These are phyloP conservation scores for Eustoma russellianum DNA, from an alignment of 257 asterid genomes.

Conservation along the genomic window DNA sequence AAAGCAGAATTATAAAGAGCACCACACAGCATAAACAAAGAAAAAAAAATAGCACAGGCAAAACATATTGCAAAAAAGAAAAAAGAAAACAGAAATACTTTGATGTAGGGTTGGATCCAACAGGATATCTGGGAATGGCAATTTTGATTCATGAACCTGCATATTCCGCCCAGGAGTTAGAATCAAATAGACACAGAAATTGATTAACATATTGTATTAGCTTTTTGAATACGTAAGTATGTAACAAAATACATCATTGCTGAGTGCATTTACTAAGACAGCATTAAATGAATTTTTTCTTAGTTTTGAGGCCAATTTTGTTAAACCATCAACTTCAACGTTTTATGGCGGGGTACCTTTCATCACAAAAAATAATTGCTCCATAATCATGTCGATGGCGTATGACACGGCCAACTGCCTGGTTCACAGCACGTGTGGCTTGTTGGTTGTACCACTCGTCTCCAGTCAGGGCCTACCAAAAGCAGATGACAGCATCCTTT, in stretches of 20 bases:
- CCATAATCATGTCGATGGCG: conserved; percentile 98
- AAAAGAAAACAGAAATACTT: conserved; percentile 30
- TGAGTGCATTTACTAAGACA: no score
- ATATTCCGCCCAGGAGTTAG: background rate
- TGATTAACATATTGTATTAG: no score
- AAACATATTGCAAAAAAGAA: conserved; percentile 27
- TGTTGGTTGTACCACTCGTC: conserved; percentile 98
- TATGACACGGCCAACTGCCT: conserved; percentile 98
- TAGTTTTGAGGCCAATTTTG: no score
- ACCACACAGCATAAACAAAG: conserved; percentile 2
- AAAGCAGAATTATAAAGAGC: conserved; percentile 4
- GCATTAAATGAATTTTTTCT: no score
- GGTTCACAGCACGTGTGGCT: conserved; percentile 95
- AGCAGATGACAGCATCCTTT: conserved; percentile 12
- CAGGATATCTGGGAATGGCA: conserved; percentile 76
- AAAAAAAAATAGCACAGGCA: conserved; percentile 5
- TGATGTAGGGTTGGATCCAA: conserved; percentile 91
- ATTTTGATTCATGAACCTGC: conserved; percentile 60
- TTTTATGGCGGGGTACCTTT: conserved; percentile 32
- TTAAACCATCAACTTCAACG: no score
- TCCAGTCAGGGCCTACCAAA: conserved; percentile 67
- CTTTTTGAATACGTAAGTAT: no score
- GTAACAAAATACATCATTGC: no score
- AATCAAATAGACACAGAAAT: background rate
- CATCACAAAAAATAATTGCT: conserved; percentile 93